Conservation (phyloP, 2,329 filamentous ascomycete genomes). For the Paraphoma chrysanthemicola region DNA sequence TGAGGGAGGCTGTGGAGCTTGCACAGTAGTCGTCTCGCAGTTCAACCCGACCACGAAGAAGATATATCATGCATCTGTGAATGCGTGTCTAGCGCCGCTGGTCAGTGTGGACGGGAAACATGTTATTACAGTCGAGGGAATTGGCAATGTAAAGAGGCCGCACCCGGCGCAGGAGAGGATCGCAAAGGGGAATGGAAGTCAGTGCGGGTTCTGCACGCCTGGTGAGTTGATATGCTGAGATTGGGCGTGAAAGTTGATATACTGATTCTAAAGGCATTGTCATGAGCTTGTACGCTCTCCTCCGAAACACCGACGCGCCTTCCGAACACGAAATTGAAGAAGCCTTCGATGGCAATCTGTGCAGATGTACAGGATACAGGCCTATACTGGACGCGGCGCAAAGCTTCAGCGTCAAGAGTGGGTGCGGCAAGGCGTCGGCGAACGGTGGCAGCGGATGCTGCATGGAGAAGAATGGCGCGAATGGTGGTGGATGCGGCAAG, state of each 20-base stretch:
- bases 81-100: conserved; percentile 91
- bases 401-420: conserved; percentile 73
- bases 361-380: conserved; percentile 92
- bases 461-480: conserved; percentile 61
- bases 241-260: not conserved
- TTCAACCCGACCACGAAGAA: conserved; percentile 89
- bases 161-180: conserved; percentile 92
- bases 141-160: conserved; percentile 84
- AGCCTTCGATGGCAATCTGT: conserved; percentile 95
- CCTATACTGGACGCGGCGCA: conserved; percentile 94
- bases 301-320: conserved; percentile 82
- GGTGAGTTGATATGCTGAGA: not conserved
- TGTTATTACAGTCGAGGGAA: conserved; percentile 96
- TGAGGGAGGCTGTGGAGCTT: conserved; percentile 95
- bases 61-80: conserved; percentile 96
- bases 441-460: conserved; percentile 75
- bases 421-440: conserved; percentile 62
- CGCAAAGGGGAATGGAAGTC: conserved; percentile 88
- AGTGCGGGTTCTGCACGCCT: conserved; percentile 95
- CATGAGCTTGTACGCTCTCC: conserved; percentile 92
- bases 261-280: conserved; percentile 73
- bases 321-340: conserved; percentile 88
- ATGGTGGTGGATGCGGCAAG: conserved; percentile 52
- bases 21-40: conserved; percentile 93
- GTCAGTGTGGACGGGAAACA: conserved; percentile 96